A percentile compares a stretch with the other conserved stretches of the same genome.
These are phyloP conservation scores for Gracilaria gracilis DNA, from an alignment of 23 red algal genomes.

Conservation along the genomic window DNA sequence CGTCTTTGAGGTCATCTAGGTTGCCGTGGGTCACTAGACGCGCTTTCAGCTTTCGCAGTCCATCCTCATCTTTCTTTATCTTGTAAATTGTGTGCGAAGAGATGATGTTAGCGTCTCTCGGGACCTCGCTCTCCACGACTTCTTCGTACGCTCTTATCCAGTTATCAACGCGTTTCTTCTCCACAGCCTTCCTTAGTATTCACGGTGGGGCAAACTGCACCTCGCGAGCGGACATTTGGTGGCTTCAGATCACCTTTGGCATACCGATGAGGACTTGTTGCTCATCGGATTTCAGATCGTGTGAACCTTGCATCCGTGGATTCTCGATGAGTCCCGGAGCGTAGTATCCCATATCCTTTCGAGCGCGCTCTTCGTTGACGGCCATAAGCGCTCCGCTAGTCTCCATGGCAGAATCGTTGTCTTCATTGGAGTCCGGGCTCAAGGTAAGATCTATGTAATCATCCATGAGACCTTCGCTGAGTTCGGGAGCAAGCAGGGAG, in stretches of 20 bases:
- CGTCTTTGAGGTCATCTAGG: neutral
- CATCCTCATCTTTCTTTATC: slow-evolving; percentile 5
- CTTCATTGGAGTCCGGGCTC: neutral
- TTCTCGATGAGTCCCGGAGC: neutral
- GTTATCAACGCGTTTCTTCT: neutral
- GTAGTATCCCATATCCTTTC: neutral
- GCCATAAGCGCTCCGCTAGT: neutral
- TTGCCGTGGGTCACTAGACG: neutral
- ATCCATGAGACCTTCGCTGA: too few relatives aligned
- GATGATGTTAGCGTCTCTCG: neutral
- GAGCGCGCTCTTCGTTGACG: neutral
- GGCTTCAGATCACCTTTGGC: neutral
- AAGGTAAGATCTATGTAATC: neutral
- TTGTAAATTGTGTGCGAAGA: neutral
- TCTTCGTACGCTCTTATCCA: neutral
- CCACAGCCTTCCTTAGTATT: slow-evolving; percentile 4
- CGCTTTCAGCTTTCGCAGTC: neutral
- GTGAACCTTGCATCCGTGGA: neutral
- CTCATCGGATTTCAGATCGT: neutral
- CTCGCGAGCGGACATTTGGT: neutral
- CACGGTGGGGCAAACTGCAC: neutral
- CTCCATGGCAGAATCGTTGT: neutral
- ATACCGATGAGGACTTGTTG: neutral
- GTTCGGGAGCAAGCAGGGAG: neutral
- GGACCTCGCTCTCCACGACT: neutral